phyloP scores from a whole-genome alignment of 768 basidiomycete genomes.

The Amanita rubescens region DNA sequence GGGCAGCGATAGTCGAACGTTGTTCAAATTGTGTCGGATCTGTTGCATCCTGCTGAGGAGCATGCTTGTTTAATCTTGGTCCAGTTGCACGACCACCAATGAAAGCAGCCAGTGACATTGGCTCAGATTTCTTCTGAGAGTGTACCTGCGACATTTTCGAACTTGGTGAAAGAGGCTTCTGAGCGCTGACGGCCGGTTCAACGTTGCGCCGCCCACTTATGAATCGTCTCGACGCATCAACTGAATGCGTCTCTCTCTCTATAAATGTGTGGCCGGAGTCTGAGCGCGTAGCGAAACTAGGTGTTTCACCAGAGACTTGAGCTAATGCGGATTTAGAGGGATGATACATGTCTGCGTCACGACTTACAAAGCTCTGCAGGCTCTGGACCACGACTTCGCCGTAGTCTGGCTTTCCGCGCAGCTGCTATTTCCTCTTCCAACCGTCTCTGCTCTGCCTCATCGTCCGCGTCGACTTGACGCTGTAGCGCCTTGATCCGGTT shows the following conservation, averaged over 20 bases:
- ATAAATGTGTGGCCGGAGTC: background rate
- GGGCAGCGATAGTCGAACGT: constrained; percentile 38
- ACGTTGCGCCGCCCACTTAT: background rate
- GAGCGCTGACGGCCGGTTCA: background rate
- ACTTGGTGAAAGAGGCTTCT: constrained; percentile 19
- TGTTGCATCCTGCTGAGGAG: constrained; percentile 61
- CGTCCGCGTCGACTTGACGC: constrained; percentile 73
- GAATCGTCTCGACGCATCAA: background rate
- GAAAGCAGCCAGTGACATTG: constrained; percentile 73
- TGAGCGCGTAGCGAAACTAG: background rate
- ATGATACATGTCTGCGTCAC: constrained; percentile 10
- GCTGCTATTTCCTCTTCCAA: constrained; percentile 59
- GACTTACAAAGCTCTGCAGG: constrained; percentile 21
- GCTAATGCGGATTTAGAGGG: background rate
- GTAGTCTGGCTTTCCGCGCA: constrained; percentile 41
- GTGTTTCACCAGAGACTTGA: background rate
- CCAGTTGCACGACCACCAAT: constrained; percentile 76
- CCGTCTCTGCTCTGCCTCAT: constrained; percentile 66
- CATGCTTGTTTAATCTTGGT: constrained; percentile 64
- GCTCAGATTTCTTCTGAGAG: constrained; percentile 27
- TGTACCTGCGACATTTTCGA: constrained; percentile 11
- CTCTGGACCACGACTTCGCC: constrained; percentile 38
- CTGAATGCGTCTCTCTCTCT: background rate
- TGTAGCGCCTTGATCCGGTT: constrained; percentile 75
- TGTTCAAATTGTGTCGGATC: constrained; percentile 64